phyloP scores from a whole-genome alignment of 2,329 filamentous ascomycete genomes.

The Hirsutella rhossiliensis region DNA sequence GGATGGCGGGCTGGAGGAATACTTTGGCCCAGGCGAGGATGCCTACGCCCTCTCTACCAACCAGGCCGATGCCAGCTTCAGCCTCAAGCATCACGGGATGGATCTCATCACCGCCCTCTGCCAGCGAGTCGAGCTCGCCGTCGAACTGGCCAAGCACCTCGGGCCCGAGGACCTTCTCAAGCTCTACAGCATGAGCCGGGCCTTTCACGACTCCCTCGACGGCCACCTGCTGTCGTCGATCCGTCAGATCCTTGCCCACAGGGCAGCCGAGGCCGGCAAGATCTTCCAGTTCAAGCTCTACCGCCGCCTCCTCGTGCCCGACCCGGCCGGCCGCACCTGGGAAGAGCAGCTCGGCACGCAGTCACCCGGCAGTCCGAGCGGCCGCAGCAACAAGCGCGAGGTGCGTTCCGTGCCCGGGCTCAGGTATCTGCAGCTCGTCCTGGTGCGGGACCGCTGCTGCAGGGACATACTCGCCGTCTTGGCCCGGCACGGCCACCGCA shows the following conservation, averaged over 20 bases:
- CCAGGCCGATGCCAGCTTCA: conserved; percentile 16
- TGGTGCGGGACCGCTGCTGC: conserved; percentile 42
- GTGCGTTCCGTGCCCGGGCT: conserved; percentile 48
- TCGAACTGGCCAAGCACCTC: conserved; percentile 43
- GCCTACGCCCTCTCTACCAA: background rate
- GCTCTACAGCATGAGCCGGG: conserved; percentile 52
- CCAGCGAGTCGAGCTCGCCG: conserved; percentile 36
- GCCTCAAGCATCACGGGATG: conserved; percentile 13
- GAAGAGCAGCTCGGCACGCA: conserved; percentile 8
- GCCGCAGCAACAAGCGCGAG: conserved; percentile 8
- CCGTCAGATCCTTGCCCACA: conserved; percentile 36
- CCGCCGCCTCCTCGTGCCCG: conserved; percentile 39
- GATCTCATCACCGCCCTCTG: conserved; percentile 33
- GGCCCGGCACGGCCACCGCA: conserved; percentile 41
- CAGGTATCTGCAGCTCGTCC: conserved; percentile 55
- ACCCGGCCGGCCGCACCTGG: conserved; percentile 40
- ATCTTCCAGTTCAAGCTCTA: conserved; percentile 54
- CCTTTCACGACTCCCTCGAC: conserved; percentile 50
- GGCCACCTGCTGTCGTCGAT: conserved; percentile 47
- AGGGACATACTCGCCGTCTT: conserved; percentile 52
- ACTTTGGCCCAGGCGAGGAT: conserved; percentile 10
- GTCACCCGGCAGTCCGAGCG: background rate
- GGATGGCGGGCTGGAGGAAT: conserved; percentile 9
- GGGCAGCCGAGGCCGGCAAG: conserved; percentile 40
- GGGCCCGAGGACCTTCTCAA: conserved; percentile 43